A percentile compares a stretch with the other conserved stretches of the same genome.
Conservation (phyloP, 768 basidiomycete genomes). For the Macrolepiota albuminosa region DNA sequence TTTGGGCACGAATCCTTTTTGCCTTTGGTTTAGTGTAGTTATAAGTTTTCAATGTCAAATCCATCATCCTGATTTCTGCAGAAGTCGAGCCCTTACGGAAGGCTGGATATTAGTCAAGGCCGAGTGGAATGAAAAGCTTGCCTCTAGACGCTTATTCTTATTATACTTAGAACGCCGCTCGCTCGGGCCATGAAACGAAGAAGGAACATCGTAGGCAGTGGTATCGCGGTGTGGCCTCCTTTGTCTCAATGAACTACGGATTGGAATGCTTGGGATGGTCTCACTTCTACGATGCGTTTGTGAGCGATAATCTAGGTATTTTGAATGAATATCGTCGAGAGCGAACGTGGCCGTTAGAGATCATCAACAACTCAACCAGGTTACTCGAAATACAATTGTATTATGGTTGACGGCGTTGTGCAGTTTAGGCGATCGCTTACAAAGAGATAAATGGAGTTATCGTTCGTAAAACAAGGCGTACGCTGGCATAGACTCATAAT, state of each 20-base stretch:
- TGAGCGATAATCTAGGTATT: not conserved
- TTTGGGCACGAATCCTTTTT: not conserved
- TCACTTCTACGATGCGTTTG: not conserved
- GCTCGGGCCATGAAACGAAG: not conserved
- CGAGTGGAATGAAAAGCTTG: not conserved
- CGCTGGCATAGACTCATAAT: not conserved
- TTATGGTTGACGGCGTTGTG: not conserved
- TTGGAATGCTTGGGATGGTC: not conserved
- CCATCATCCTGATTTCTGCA: not conserved
- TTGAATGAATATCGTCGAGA: not conserved
- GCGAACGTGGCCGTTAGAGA: not conserved
- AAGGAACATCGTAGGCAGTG: not conserved
- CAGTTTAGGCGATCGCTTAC: too few relatives aligned
- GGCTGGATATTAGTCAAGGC: not conserved
- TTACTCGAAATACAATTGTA: not conserved
- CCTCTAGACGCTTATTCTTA: not conserved
- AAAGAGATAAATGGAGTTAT: not conserved
- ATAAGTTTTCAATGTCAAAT: not conserved
- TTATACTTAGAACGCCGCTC: not conserved
- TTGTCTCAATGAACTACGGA: not conserved
- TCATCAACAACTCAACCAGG: not conserved
- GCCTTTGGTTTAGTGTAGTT: not conserved
- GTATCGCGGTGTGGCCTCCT: too few relatives aligned
- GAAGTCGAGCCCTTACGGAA: not conserved
- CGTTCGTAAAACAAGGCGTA: not conserved